phyloP scores from a whole-genome alignment of 2,329 filamentous ascomycete species.

The Tricladium varicosporioides region DNA sequence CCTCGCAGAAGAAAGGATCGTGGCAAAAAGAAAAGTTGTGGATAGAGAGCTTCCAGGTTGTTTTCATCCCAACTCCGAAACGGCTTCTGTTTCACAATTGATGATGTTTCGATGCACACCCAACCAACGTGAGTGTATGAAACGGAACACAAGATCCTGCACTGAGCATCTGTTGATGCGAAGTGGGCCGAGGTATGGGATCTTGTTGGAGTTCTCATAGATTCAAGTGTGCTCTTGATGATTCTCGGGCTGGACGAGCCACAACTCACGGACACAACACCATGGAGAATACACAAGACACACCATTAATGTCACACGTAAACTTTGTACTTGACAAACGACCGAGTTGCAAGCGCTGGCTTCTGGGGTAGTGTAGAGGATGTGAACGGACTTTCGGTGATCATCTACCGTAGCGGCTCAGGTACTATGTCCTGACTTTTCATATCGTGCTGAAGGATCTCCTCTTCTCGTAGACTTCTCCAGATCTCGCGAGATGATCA shows the following conservation, averaged over 20 bases:
- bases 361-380: not conserved
- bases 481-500: not conserved
- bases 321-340: too few species aligned
- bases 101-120: too few species aligned
- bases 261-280: not conserved
- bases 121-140: too few species aligned
- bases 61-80: too few species aligned
- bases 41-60: too few species aligned
- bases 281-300: not conserved
- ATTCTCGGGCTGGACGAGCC: not conserved
- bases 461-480: not conserved
- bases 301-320: too few species aligned
- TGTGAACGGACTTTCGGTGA: not conserved
- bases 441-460: not conserved
- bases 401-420: not conserved
- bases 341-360: not conserved
- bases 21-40: too few species aligned
- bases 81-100: too few species aligned
- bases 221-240: not conserved
- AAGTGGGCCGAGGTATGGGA: too few species aligned
- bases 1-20: too few species aligned
- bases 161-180: too few species aligned
- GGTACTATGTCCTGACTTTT: not conserved
- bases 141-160: too few species aligned
- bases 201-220: not conserved